Evolutionary conservation across 768 basidiomycete genomes (phyloP).

Genomic region (Collybia nuda): DNA sequence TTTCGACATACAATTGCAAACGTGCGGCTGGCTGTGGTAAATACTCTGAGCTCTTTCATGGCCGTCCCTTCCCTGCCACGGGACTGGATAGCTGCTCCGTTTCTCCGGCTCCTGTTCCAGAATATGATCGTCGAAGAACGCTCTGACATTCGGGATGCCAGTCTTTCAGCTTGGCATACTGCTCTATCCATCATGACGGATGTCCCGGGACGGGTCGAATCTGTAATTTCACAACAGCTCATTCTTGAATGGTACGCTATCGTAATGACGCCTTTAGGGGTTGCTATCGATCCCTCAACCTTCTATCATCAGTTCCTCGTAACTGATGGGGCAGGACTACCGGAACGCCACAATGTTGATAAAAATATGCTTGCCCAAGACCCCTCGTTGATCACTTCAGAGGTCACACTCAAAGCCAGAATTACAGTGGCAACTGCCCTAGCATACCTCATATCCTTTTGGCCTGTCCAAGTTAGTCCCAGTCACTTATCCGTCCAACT

Average conservation of each 20-base stretch:
- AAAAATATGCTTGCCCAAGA: constrained; percentile 95
- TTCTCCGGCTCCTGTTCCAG: constrained; percentile 87
- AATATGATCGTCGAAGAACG: constrained; percentile 94
- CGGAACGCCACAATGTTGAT: constrained; percentile 90
- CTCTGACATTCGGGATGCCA: constrained; percentile 74
- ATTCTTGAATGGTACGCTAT: constrained; percentile 84
- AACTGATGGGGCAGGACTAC: constrained; percentile 41
- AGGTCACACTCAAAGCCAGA: constrained; percentile 77
- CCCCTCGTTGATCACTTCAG: constrained; percentile 73
- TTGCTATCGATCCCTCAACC: constrained; percentile 63
- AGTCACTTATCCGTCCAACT: not conserved
- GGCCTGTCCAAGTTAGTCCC: constrained; percentile 59
- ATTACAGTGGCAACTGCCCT: constrained; percentile 78
- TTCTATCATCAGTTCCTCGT: constrained; percentile 68
- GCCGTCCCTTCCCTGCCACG: constrained; percentile 67
- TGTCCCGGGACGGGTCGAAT: constrained; percentile 48
- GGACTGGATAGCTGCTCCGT: constrained; percentile 78
- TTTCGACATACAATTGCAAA: constrained; percentile 95
- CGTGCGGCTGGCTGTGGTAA: constrained; percentile 90
- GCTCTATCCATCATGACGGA: constrained; percentile 57
- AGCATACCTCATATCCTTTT: constrained; percentile 64
- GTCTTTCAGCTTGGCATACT: constrained; percentile 71
- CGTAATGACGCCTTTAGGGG: constrained; percentile 87
- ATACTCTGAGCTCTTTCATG: constrained; percentile 87
- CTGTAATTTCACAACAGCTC: constrained; percentile 53